These are phyloP conservation scores for Phytophthora melonis DNA, from an alignment of 352 stramenopile genomes.

Conservation along the genomic window DNA sequence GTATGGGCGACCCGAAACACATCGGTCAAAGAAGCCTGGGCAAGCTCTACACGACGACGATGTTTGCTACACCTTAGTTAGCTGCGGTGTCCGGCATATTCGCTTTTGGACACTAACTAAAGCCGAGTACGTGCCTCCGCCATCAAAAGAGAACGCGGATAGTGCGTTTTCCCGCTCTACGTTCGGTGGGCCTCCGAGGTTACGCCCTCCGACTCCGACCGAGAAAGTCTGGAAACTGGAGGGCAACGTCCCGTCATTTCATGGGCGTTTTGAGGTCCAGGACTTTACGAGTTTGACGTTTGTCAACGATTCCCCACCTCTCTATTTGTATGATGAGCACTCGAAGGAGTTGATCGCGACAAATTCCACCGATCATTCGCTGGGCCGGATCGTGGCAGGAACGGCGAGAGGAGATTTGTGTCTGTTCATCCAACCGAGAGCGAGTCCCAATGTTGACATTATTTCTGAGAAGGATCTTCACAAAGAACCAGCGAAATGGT, in stretches of 20 bases:
- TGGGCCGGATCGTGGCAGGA: constrained; percentile 67
- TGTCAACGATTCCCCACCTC: constrained; percentile 70
- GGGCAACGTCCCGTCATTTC: constrained; percentile 76
- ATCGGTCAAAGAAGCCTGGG: constrained; percentile 58
- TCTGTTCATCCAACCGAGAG: constrained; percentile 71
- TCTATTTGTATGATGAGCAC: constrained; percentile 67
- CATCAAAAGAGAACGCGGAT: constrained; percentile 58
- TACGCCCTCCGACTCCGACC: constrained; percentile 63
- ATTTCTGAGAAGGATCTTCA: constrained; percentile 34
- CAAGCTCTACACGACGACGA: constrained; percentile 79
- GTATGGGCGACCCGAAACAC: constrained; percentile 62
- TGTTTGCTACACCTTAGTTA: constrained; percentile 77
- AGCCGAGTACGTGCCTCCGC: constrained; percentile 52
- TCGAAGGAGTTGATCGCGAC: constrained; percentile 54
- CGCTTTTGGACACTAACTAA: constrained; percentile 80
- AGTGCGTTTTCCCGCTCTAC: constrained; percentile 70
- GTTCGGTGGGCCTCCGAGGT: constrained; percentile 59
- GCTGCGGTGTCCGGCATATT: constrained; percentile 77
- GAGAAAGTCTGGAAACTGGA: constrained; percentile 81
- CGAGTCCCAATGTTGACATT: constrained; percentile 45
- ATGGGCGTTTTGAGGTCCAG: constrained; percentile 72
- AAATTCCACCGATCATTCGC: constrained; percentile 58
- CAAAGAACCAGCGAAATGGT: constrained; percentile 76
- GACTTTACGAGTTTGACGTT: constrained; percentile 77
- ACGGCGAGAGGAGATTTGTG: constrained; percentile 76